Evolutionary conservation across 352 stramenopile species (phyloP).

Genomic region (Phytophthora hibernalis): DNA sequence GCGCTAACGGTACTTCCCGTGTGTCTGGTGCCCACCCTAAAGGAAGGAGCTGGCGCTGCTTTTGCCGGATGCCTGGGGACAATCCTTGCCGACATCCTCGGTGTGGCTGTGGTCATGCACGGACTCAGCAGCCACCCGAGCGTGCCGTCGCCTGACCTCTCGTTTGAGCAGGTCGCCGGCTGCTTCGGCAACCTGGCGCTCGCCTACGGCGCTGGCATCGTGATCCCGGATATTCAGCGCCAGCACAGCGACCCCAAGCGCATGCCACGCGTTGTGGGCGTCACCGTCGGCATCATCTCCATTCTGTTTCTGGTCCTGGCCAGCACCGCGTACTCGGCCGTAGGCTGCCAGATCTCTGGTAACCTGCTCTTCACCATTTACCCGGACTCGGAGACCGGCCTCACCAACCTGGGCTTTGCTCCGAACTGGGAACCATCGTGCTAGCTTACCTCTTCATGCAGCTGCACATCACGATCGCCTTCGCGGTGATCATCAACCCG

Average conservation of each 20-base stretch:
- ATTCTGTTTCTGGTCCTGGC: too few species aligned
- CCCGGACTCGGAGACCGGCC: conserved; percentile 24
- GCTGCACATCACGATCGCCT: conserved; percentile 68
- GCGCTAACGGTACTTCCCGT: too few species aligned
- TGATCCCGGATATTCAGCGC: conserved; percentile 57
- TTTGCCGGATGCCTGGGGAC: conserved; percentile 55
- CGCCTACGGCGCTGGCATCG: conserved; percentile 55
- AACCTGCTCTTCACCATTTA: conserved; percentile 67
- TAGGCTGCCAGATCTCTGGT: conserved; percentile 61
- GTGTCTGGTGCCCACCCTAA: too few species aligned
- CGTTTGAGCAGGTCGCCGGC: conserved; percentile 46
- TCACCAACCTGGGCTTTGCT: conserved; percentile 49
- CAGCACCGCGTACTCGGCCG: conserved; percentile 41
- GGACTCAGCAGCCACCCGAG: conserved; percentile 43
- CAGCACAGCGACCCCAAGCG: conserved; percentile 54
- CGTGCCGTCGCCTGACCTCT: conserved; percentile 41
- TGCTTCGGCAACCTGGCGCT: conserved; percentile 63
- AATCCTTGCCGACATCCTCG: conserved; percentile 52
- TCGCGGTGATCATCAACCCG: conserved; percentile 54
- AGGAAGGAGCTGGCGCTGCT: conserved; percentile 49
- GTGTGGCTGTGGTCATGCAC: conserved; percentile 45
- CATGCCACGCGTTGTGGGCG: conserved; percentile 56
- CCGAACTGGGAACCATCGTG: conserved; percentile 43
- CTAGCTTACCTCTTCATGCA: too few species aligned
- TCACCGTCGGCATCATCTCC: conserved; percentile 49